A percentile compares a stretch with the other conserved stretches of the same genome.
These are phyloP conservation scores for Scutellaria baicalensis DNA, from an alignment of 257 asterid species.

Conservation along the genomic window DNA sequence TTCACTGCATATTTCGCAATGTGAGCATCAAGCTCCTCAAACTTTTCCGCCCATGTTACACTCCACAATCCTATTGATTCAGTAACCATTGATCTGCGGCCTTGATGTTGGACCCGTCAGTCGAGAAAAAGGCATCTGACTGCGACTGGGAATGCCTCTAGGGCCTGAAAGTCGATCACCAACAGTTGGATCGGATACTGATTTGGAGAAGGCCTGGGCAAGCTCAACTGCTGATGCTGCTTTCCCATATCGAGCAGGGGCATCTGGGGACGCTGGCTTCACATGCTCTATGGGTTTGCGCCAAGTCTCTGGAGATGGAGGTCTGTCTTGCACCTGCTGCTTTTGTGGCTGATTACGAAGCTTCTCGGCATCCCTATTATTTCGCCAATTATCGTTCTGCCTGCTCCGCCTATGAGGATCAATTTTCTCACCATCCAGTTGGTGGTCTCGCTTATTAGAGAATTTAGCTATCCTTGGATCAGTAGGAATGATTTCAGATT, in stretches of 20 bases:
- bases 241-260: constrained; percentile 51
- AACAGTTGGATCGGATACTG: constrained; percentile 51
- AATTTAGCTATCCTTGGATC: constrained; percentile 39
- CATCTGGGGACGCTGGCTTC: constrained; percentile 35
- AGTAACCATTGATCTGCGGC: constrained; percentile 92
- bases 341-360: constrained; percentile 41
- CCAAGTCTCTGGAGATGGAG: constrained; percentile 92
- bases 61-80: constrained; percentile 14
- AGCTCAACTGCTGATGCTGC: constrained; percentile 92
- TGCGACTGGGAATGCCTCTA: constrained; percentile 50
- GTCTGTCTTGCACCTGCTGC: constrained; percentile 52
- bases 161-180: constrained; percentile 44
- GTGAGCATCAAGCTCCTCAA: not conserved
- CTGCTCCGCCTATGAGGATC: constrained; percentile 56
- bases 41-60: not conserved
- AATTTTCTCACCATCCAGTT: constrained; percentile 40
- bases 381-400: constrained; percentile 58
- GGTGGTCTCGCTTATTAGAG: constrained; percentile 61
- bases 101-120: constrained; percentile 65
- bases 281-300: constrained; percentile 61
- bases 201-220: constrained; percentile 81
- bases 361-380: constrained; percentile 46
- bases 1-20: not conserved
- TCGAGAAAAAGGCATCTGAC: constrained; percentile 75
- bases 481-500: constrained; percentile 26